Conservation (phyloP, 257 asterid species). For the Buddleja alternifolia region DNA sequence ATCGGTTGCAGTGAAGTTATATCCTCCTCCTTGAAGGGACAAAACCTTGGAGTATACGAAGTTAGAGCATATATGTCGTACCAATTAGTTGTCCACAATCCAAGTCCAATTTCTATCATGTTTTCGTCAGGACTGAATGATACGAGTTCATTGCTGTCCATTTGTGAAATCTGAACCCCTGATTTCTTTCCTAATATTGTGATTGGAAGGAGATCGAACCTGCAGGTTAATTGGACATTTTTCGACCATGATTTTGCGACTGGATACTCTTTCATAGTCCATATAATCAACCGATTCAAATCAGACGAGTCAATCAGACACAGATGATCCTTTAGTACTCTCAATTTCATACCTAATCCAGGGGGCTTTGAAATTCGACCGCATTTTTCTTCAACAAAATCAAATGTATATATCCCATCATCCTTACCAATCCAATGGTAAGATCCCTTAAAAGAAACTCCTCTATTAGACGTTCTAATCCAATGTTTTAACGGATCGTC, state of each 20-base stretch:
- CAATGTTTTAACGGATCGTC: neutral
- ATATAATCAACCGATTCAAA: neutral
- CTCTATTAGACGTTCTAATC: too few species aligned
- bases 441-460: too few species aligned
- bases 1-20: too few species aligned
- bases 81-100: too few species aligned
- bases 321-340: neutral
- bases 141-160: too few species aligned
- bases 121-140: too few species aligned
- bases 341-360: neutral
- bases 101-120: too few species aligned
- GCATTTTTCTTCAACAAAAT: neutral
- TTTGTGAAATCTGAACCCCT: too few species aligned
- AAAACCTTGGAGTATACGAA: too few species aligned
- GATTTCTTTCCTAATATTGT: too few species aligned
- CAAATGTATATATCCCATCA: neutral
- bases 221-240: neutral
- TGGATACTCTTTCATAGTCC: slow-evolving; percentile 26
- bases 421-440: neutral
- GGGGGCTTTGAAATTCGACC: neutral
- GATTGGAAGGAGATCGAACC: neutral
- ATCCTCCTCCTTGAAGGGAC: too few species aligned
- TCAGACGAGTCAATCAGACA: neutral
- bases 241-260: slow-evolving; percentile 6
- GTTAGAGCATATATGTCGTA: too few species aligned